These are phyloP conservation scores for Sclerotinia glacialis DNA, from an alignment of 2,329 filamentous ascomycete genomes.

Conservation along the genomic window DNA sequence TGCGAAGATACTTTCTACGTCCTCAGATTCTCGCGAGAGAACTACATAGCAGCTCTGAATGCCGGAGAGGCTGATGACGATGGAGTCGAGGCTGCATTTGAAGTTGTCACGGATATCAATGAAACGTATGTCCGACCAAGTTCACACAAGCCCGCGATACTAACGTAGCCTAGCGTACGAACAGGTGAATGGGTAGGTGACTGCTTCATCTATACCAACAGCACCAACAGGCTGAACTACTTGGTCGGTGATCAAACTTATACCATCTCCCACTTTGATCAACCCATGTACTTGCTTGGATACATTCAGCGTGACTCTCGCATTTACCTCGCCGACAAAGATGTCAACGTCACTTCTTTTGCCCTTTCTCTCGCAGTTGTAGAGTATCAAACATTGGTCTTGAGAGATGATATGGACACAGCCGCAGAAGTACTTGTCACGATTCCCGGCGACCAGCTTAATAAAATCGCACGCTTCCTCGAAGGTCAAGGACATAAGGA, in stretches of 20 bases:
- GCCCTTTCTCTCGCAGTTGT: slow-evolving; percentile 86
- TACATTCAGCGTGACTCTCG: slow-evolving; percentile 95
- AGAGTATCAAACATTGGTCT: slow-evolving; percentile 93
- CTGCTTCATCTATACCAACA: slow-evolving; percentile 98
- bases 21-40: slow-evolving; percentile 84
- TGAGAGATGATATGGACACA: slow-evolving; percentile 89
- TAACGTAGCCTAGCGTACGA: slow-evolving; percentile 60
- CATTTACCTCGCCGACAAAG: slow-evolving; percentile 94
- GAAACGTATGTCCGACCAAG: slow-evolving; percentile 61
- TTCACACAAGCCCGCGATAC: slow-evolving; percentile 6
- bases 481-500: slow-evolving; percentile 98
- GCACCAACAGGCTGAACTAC: slow-evolving; percentile 94
- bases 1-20: slow-evolving; percentile 97
- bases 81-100: slow-evolving; percentile 92
- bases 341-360: slow-evolving; percentile 88
- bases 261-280: slow-evolving; percentile 95
- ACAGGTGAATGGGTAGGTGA: slow-evolving; percentile 98
- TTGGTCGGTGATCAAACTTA: slow-evolving; percentile 97
- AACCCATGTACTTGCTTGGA: slow-evolving; percentile 89
- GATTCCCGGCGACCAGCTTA: slow-evolving; percentile 89
- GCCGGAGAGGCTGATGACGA: slow-evolving; percentile 76
- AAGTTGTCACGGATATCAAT: slow-evolving; percentile 92
- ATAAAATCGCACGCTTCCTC: slow-evolving; percentile 96
- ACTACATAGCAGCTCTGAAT: slow-evolving; percentile 80
- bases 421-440: slow-evolving; percentile 80